Conservation (phyloP, 371 early-diverging fungal species). For the Mortierella sp. region DNA sequence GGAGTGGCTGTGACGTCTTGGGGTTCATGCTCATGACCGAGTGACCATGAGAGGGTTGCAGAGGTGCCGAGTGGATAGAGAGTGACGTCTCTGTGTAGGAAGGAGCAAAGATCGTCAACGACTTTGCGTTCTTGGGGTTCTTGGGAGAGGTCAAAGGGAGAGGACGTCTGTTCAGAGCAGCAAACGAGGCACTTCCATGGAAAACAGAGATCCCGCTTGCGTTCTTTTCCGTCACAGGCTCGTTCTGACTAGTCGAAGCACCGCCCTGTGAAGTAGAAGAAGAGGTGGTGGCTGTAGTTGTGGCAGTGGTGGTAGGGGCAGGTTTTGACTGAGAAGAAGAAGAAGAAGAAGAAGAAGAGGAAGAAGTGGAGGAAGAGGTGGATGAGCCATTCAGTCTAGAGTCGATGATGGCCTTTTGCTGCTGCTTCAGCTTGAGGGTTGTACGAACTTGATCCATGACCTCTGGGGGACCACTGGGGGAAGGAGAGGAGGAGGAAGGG, state of each 20-base stretch:
- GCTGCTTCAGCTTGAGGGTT: conserved; percentile 59
- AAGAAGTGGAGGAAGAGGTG: too few species aligned
- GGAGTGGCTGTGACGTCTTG: conserved; percentile 40
- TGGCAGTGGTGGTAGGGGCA: too few species aligned
- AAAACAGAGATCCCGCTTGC: conserved; percentile 47
- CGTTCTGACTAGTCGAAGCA: conserved; percentile 20
- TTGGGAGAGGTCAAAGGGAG: conserved; percentile 34
- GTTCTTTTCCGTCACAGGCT: conserved; percentile 43
- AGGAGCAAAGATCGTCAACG: conserved; percentile 67
- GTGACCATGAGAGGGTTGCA: conserved; percentile 57
- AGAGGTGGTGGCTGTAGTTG: too few species aligned
- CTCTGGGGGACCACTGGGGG: conserved; percentile 42
- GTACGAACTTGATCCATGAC: conserved; percentile 60
- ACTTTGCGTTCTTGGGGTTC: conserved; percentile 62
- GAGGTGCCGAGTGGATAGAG: conserved; percentile 65
- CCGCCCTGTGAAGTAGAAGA: too few species aligned
- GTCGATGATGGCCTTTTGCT: conserved; percentile 66
- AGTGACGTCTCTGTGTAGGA: conserved; percentile 63
- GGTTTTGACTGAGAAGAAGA: too few species aligned
- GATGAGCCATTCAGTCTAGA: conserved; percentile 27
- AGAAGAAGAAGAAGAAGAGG: too few species aligned
- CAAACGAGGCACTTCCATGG: conserved; percentile 49
- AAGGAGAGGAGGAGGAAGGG: conserved; percentile 23
- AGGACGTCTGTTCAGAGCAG: conserved; percentile 34
- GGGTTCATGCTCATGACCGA: conserved; percentile 47